A percentile compares a stretch with the other conserved stretches of the same genome.
phyloP scores from a whole-genome alignment of 805 yeast species.

The Schizosaccharomyces octosporus region DNA sequence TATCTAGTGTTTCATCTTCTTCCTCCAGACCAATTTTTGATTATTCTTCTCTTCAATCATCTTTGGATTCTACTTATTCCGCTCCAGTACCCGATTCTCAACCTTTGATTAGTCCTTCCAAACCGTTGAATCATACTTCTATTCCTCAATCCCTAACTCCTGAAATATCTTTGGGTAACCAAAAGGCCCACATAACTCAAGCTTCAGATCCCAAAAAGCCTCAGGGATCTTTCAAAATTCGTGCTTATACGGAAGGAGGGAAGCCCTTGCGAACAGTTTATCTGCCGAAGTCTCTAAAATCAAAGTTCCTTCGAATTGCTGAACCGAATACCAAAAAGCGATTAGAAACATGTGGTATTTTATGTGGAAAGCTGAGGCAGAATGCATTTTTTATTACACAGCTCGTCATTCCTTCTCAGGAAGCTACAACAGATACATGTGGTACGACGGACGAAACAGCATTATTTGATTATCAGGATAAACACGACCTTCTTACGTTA shows the following conservation, averaged over 20 bases:
- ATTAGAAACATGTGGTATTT: conserved; percentile 42
- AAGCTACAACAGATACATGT: conserved; percentile 38
- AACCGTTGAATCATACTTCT: too few relatives aligned
- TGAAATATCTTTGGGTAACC: too few relatives aligned
- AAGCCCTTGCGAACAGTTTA: conserved; percentile 27
- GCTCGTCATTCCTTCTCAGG: conserved; percentile 37
- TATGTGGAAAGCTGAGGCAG: conserved; percentile 33
- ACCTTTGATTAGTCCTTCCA: too few relatives aligned
- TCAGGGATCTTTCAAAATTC: not conserved
- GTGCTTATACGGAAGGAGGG: conserved; percentile 26
- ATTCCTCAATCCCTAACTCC: too few relatives aligned
- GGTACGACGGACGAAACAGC: conserved; percentile 34
- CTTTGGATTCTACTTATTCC: not conserved
- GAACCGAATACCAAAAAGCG: conserved; percentile 23
- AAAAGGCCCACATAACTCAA: too few relatives aligned
- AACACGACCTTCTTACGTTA: conserved; percentile 31
- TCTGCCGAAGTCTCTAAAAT: conserved; percentile 23
- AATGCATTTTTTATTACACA: conserved; percentile 42
- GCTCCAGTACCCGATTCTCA: too few relatives aligned
- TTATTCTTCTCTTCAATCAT: not conserved
- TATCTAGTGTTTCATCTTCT: not conserved
- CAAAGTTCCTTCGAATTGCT: conserved; percentile 24
- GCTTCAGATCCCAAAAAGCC: not conserved
- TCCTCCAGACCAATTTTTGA: not conserved
- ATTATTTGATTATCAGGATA: conserved; percentile 30